Conservation (phyloP, 495 filamentous ascomycete genomes). For the Astrocystis sublimbata region DNA sequence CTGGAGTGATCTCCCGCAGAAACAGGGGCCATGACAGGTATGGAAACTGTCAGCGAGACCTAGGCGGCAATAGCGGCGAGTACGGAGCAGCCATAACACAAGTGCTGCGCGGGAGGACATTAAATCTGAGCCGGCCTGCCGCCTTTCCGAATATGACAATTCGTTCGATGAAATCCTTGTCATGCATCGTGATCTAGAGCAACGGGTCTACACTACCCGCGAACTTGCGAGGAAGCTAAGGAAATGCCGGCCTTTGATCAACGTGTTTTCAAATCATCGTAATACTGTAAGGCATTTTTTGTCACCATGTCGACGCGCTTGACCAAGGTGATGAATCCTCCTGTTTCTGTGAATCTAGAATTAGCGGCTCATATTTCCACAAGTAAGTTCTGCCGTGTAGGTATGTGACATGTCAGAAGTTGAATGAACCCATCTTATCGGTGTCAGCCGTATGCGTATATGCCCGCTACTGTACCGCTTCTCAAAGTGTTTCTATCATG, state of each 20-base stretch:
- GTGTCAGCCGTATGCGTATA: no score
- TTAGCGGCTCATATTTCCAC: not conserved
- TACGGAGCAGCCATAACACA: not conserved
- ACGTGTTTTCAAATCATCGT: not conserved
- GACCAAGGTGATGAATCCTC: no score
- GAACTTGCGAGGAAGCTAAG: not conserved
- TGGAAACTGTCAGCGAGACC: not conserved
- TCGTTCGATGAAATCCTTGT: not conserved
- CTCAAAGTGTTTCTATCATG: no score
- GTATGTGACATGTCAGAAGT: no score
- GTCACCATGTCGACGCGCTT: not conserved
- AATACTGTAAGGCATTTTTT: not conserved
- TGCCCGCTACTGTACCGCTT: no score
- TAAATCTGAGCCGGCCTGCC: no score
- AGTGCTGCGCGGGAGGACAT: not conserved
- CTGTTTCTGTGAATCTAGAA: no score
- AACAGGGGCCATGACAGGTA: not conserved
- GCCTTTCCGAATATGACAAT: not conserved
- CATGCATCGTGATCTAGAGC: not conserved
- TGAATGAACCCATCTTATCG: no score
- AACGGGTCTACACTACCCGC: not conserved
- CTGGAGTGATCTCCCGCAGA: not conserved
- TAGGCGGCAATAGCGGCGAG: not conserved
- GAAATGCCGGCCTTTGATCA: not conserved
- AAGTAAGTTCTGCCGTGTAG: no score